Evolutionary conservation across 768 basidiomycete species (phyloP).

Genomic region (Chalciporus pseudorubinellus): DNA sequence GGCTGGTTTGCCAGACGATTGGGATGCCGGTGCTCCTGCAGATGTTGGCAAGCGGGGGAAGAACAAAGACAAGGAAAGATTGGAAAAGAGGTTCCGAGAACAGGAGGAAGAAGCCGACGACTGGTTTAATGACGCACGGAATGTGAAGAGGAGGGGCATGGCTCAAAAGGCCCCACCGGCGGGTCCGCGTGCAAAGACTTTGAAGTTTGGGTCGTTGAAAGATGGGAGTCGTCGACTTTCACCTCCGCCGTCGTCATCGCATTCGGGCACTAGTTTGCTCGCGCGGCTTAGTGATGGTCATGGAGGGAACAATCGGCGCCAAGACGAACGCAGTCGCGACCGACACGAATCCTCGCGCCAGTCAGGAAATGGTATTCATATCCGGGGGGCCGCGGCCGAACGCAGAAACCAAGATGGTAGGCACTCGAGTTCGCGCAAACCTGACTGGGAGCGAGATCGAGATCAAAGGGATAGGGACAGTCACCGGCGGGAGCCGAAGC

Average conservation of each 20-base stretch:
- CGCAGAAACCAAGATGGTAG: constrained; percentile 11
- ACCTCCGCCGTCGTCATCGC: constrained; percentile 12
- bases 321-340: constrained; percentile 4
- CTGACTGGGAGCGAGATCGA: constrained; percentile 16
- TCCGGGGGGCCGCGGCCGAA: constrained; percentile 32
- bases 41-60: constrained; percentile 67
- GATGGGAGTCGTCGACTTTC: constrained; percentile 26
- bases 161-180: constrained; percentile 10
- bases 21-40: constrained; percentile 46
- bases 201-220: constrained; percentile 37
- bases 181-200: constrained; percentile 29
- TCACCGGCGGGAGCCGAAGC: constrained; percentile 18
- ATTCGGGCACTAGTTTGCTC: constrained; percentile 32
- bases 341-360: constrained; percentile 5
- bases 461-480: constrained; percentile 24
- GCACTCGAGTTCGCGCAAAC: constrained; percentile 9
- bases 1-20: constrained; percentile 38
- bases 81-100: constrained; percentile 50
- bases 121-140: constrained; percentile 56
- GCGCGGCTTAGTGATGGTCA: constrained; percentile 29
- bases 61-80: constrained; percentile 54
- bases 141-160: constrained; percentile 29
- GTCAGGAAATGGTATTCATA: constrained; percentile 17
- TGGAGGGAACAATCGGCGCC: constrained; percentile 5
- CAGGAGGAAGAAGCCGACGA: constrained; percentile 60